Base-by-base conservation (phyloP, 1,139 yeast species). In the Taphrina sp. region DNA sequence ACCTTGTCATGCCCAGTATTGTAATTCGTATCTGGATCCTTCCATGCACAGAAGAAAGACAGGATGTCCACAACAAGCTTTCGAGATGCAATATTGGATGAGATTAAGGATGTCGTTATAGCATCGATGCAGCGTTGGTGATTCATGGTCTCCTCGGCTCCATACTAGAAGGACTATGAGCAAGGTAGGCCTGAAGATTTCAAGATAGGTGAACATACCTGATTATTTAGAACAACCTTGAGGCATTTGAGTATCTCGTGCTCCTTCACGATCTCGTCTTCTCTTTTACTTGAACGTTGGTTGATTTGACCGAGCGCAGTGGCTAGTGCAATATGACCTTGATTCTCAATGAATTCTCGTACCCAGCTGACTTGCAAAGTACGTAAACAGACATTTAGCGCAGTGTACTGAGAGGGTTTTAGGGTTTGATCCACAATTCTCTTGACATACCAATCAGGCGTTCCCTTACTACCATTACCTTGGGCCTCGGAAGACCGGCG, bases 351-450 rank as follows among this genome's bases (percentile, higher is more conserved):
- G 60, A 92, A 92, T 33, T 76, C 79, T 58, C 83, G 77, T 0
- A 90, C 95, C 98, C 98, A 92, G 59, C 79, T 83, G 39, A 92
- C 78, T 39, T 95, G 95, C 67, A 90, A 96, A 0, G 97, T 88
- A 61, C 97, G 79, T 46, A 92, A 73, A 42, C 95, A 87, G 3
- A 92, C 95, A 85, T 95, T 88, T 57, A 92, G 75, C 63, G 86
- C 86, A 44, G 85, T 87, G 63, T 92, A 73, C 66, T 89, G 90
- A 52, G 80, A 79, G 2, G 83, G 74, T 3, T 86, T 75, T 54
- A 88, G 83, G 34, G 82, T 71, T 63, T 84, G 83, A 43, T 85
- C 82, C 66, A 90, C 76, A 61, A 92, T 75, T 62, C 79, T 77
- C 58, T 86, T 78, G 29, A 94, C 90, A 69, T 85, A 92, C 67